Evolutionary conservation across 352 stramenopile species (phyloP), one percentile per base, ranked within the genome.

Genomic region (Globisporangium lucens): DNA sequence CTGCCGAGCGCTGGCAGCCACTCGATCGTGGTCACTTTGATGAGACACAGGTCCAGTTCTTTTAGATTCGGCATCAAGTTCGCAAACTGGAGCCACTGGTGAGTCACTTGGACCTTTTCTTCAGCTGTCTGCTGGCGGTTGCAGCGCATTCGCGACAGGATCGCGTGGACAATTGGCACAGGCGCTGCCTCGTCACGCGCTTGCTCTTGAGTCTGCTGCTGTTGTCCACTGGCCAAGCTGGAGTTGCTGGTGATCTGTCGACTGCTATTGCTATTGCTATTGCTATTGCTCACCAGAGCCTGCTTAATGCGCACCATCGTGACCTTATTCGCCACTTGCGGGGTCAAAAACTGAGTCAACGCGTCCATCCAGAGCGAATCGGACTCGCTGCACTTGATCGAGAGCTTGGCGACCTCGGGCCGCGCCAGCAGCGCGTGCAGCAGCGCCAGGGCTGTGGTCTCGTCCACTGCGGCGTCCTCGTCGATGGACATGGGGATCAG

Each of bases 271-370:
- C 24, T 24, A 24, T n/a, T n/a, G n/a, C n/a, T 27, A 29, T 15
- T 59, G 7, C 27, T 58, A 20, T 29, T 57, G 52, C 29, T 60
- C 7, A 22, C 43, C 0, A 51, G 43, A 22, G 43, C 17, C 43
- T 60, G 53, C 30, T 60, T 60, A 29, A 60, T 13, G 29, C 35
- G 53, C 7, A 60, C 15, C 53, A 60, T 60, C 17, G 53, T 60
- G 53, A 20, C 22, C 17, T 60, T 60, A 29, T 24, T 60, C 3
- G 53, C 53, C 15, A 60, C 53, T 43, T 6, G 15, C n/a, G 15
- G 29, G 2, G 53, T 20, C 6, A 60, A 30, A 35, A 43, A 60
- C 27, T 43, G 27, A n/a, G 35, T 17, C 15, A 60, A 13, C 3
- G 29, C n/a, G 53, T 60, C 29, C 9, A 43, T 29, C 53, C 53